phyloP scores from a whole-genome alignment of 1,139 yeast genomes.

The Pichia sp. region DNA sequence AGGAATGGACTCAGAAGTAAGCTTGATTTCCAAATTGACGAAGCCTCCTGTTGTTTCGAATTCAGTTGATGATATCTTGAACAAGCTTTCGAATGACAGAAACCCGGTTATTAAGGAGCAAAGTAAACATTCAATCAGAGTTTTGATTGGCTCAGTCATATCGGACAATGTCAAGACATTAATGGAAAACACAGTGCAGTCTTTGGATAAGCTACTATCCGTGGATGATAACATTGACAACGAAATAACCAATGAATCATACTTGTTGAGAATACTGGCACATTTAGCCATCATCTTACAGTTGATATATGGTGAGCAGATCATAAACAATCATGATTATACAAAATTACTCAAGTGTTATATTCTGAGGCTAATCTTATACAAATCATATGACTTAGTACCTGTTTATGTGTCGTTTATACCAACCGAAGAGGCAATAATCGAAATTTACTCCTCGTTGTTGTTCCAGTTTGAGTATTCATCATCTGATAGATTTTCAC shows the following conservation, averaged over 20 bases:
- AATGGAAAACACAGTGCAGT: conserved; percentile 24
- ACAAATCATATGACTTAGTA: conserved; percentile 40
- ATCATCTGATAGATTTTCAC: conserved; percentile 45
- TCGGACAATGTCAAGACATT: conserved; percentile 45
- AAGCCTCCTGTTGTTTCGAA: conserved; percentile 41
- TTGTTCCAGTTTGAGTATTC: conserved; percentile 52
- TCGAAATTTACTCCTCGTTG: conserved; percentile 66
- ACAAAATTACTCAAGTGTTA: conserved; percentile 48
- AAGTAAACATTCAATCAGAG: conserved; percentile 67
- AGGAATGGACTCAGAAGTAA: conserved; percentile 13
- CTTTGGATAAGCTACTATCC: conserved; percentile 17
- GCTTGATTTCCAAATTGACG: conserved; percentile 24
- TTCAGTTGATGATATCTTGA: conserved; percentile 50
- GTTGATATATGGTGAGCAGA: conserved; percentile 39
- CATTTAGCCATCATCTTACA: conserved; percentile 68
- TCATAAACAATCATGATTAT: conserved; percentile 43
- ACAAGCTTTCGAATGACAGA: conserved; percentile 45
- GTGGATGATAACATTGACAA: conserved; percentile 20
- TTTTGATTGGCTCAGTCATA: conserved; percentile 72
- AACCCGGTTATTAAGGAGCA: conserved; percentile 36
- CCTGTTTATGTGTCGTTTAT: conserved; percentile 44
- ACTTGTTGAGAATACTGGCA: conserved; percentile 63
- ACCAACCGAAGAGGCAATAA: conserved; percentile 44
- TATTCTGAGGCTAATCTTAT: conserved; percentile 39
- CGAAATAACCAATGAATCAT: conserved; percentile 42